Base-by-base conservation (phyloP, 345 rosid genomes). In the Tarenaya hassleriana region DNA sequence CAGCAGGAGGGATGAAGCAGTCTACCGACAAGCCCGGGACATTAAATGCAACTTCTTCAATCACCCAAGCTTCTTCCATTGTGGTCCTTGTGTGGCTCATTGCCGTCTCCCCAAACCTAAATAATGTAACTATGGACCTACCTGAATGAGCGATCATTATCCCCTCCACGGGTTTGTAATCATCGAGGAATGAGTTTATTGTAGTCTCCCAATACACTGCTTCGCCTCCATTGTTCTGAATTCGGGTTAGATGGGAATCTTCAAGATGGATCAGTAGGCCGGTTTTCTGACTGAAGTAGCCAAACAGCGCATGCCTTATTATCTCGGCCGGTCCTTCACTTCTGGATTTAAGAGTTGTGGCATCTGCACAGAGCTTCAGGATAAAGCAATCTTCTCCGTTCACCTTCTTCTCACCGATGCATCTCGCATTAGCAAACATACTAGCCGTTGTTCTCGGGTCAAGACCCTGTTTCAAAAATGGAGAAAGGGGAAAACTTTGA, bases 271-370 rank as follows among this genome's bases (percentile, higher is more conserved):
- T 47, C 33, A 83, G 88, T 34, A 83, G 87, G 27, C 92, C 92
- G 1, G 83, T 83, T 57, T 74, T 80, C 67, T 83, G 88, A 76
- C 92, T 80, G 73, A 83, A 80, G 77, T 83, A 83, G 44, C 92
- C 92, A 32, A 83, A 78, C 54, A 83, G 44, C 6, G 75, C 85
- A 53, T 83, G 92, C 66, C 92, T 69, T 58, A 77, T 77, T 16
- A 79, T 82, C 74, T 82, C 90, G 12, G 90, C 81, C 4, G 90
- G 81, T 4, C 86, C 92, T 66, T 83, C 92, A 7, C 88, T 83
- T 60, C 92, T 73, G 35, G 85, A 82, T 71, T 74, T 83, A 24
- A 83, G 71, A 38, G 92, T 80, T 12, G 69, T 69, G 10, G 82
- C 84, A 64, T 80, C 88, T 10, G 92, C 83, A 1, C 88, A 78